These are phyloP conservation scores for Thymus quinquecostatus DNA, from an alignment of 257 asterid species.

Conservation along the genomic window DNA sequence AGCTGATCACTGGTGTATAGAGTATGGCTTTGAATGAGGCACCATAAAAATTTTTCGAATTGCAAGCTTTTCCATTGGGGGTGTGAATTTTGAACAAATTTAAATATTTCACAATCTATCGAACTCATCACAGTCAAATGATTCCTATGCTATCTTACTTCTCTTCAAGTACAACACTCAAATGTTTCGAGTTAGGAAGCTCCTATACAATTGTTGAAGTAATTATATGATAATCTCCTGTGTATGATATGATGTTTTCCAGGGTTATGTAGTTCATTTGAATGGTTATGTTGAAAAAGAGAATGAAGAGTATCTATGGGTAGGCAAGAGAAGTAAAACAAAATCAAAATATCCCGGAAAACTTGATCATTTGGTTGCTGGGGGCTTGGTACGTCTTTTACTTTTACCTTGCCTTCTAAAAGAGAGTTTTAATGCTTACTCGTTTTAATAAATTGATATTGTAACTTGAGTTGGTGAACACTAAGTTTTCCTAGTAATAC, in stretches of 20 bases:
- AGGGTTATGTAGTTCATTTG: constrained; percentile 95
- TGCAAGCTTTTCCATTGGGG: neutral
- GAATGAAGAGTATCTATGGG: constrained; percentile 70
- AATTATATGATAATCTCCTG: neutral
- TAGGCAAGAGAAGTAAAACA: constrained; percentile 83
- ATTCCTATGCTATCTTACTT: constrained; percentile 10
- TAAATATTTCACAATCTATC: neutral
- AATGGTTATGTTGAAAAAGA: constrained; percentile 81
- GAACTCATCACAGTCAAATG: neutral
- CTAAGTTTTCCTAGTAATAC: constrained; percentile 26
- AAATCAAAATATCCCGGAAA: constrained; percentile 87
- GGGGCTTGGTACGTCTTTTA: constrained; percentile 72
- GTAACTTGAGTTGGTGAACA: neutral
- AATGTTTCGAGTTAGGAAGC: constrained; percentile 18
- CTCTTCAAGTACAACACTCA: constrained; percentile 16
- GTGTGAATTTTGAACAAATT: neutral
- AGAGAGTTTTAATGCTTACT: constrained; percentile 9
- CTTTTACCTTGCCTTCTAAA: constrained; percentile 8
- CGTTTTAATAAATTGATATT: constrained; percentile 13
- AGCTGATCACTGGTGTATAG: constrained; percentile 20
- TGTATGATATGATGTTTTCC: constrained; percentile 24
- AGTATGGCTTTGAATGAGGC: constrained; percentile 13
- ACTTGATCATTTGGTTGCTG: constrained; percentile 95
- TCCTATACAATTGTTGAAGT: constrained; percentile 10
- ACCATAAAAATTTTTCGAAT: neutral